Evolutionary conservation across 495 filamentous ascomycete species (phyloP).

Genomic region (Penicillium steckii): DNA sequence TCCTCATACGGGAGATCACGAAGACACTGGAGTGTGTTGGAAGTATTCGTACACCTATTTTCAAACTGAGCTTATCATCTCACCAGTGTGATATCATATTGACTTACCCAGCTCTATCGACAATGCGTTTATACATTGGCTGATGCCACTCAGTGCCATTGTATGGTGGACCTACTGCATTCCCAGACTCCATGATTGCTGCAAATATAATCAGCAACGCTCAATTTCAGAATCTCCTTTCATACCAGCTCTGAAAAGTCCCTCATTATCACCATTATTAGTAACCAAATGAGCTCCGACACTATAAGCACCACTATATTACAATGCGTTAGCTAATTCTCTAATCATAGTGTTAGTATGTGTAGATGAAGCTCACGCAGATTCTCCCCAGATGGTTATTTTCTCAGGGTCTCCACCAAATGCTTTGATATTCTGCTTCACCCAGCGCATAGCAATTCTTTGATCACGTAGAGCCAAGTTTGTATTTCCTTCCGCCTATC

Average conservation of each 20-base stretch:
- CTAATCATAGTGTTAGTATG: neutral
- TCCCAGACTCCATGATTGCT: conserved; percentile 72
- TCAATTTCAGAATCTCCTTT: neutral
- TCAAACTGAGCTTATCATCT: neutral
- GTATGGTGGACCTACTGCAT: conserved; percentile 37
- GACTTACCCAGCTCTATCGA: conserved; percentile 30
- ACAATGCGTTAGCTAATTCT: neutral
- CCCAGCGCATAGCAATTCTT: conserved; percentile 48
- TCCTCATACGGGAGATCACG: conserved; percentile 54
- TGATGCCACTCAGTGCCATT: conserved; percentile 43
- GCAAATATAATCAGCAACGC: neutral
- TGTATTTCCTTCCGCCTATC: conserved; percentile 42
- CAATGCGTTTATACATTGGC: conserved; percentile 39
- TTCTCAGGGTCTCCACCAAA: conserved; percentile 57
- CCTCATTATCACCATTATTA: conserved; percentile 35
- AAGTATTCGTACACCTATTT: conserved; percentile 54
- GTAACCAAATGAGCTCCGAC: conserved; percentile 37
- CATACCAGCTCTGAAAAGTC: conserved; percentile 36
- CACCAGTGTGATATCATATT: neutral
- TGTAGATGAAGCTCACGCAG: conserved; percentile 41
- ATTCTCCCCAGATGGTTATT: conserved; percentile 73
- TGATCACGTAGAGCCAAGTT: conserved; percentile 54
- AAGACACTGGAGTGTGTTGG: conserved; percentile 63
- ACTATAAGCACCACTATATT: conserved; percentile 34
- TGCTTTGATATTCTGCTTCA: conserved; percentile 47